Evolutionary conservation across 2,329 filamentous ascomycete genomes (phyloP).

Genomic region (Lasiodiplodia sp.): DNA sequence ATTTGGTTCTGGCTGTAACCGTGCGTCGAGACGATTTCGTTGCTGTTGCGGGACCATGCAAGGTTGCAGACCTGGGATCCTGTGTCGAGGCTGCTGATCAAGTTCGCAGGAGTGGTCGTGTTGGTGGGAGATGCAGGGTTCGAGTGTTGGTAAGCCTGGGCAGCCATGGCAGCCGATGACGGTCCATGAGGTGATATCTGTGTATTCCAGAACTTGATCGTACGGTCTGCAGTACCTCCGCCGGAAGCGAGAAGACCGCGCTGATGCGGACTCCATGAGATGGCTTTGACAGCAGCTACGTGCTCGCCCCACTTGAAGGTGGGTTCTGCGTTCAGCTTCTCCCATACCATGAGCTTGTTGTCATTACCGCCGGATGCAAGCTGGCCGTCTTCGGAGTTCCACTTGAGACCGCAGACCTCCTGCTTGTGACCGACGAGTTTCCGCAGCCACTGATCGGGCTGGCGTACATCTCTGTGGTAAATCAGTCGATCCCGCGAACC

Average conservation of each 20-base stretch:
- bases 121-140: conserved; percentile 42
- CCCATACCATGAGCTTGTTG: conserved; percentile 99
- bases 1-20: conserved; percentile 99
- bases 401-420: conserved; percentile 94
- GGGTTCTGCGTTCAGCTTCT: conserved; percentile 90
- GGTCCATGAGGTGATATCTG: conserved; percentile 69
- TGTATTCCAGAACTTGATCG: conserved; percentile 98
- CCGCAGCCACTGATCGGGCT: conserved; percentile 86
- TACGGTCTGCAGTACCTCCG: conserved; percentile 91
- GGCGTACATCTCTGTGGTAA: conserved; percentile 93
- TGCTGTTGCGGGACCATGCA: conserved; percentile 96
- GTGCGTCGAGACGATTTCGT: conserved; percentile 96
- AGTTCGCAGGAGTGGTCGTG: conserved; percentile 47
- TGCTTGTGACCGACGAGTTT: conserved; percentile 95
- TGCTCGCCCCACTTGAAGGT: conserved; percentile 95
- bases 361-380: conserved; percentile 96
- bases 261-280: conserved; percentile 97
- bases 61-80: conserved; percentile 99
- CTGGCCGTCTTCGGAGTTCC: conserved; percentile 96
- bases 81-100: conserved; percentile 85
- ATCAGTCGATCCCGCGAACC: conserved; percentile 93
- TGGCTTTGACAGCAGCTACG: conserved; percentile 94
- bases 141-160: conserved; percentile 39
- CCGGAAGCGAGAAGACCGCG: conserved; percentile 93
- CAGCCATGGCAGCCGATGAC: conserved; percentile 49